Conservation (phyloP, 139 green algal genomes). For the Coelastrella sp. region DNA sequence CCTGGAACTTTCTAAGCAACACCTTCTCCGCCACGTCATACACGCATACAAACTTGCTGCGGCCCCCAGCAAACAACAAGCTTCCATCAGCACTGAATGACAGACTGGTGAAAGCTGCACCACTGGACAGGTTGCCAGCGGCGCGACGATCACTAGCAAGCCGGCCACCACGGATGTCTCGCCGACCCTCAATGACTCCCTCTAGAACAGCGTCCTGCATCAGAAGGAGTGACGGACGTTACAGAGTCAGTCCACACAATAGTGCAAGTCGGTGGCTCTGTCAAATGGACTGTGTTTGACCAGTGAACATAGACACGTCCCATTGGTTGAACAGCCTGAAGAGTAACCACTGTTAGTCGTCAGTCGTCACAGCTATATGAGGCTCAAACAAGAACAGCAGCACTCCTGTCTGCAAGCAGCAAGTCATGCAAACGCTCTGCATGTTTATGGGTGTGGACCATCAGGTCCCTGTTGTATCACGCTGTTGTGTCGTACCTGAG, state of each 20-base stretch:
- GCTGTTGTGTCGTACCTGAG: constrained; percentile 82
- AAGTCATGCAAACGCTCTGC: too few relatives aligned
- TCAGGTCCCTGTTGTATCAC: too few relatives aligned
- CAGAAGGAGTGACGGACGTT: too few relatives aligned
- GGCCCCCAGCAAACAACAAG: constrained; percentile 90
- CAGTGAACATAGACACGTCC: too few relatives aligned
- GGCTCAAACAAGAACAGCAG: not conserved
- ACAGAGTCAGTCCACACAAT: too few relatives aligned
- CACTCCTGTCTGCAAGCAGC: not conserved
- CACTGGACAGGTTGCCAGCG: constrained; percentile 76
- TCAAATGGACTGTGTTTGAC: too few relatives aligned
- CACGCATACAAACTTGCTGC: constrained; percentile 89
- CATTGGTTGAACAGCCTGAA: not conserved
- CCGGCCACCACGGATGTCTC: constrained; percentile 90
- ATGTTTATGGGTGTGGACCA: too few relatives aligned
- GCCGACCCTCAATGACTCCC: constrained; percentile 87
- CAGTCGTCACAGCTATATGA: too few relatives aligned
- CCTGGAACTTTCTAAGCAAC: constrained; percentile 91
- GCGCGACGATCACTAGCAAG: constrained; percentile 78
- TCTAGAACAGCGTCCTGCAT: constrained; percentile 51
- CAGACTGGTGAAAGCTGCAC: constrained; percentile 89
- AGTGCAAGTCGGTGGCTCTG: too few relatives aligned
- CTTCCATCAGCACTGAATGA: constrained; percentile 92
- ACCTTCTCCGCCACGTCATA: constrained; percentile 95
- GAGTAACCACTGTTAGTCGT: too few relatives aligned